These are phyloP conservation scores for Magnolia sinica DNA, from an alignment of 164 flowering plant genomes.

Conservation along the genomic window DNA sequence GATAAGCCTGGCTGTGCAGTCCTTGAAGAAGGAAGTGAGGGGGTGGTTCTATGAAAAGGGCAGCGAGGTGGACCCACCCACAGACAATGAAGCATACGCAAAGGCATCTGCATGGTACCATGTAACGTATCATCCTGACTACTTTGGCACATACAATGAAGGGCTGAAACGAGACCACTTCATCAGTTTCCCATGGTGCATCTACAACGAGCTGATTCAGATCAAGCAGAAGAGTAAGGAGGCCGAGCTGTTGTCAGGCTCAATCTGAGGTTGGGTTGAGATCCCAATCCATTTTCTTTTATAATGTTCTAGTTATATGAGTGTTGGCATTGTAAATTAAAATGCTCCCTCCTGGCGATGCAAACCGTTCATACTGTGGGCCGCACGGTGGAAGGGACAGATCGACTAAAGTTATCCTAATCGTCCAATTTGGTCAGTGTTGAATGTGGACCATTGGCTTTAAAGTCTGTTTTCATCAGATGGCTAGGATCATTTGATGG, in stretches of 20 bases:
- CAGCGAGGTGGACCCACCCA: constrained; percentile 12
- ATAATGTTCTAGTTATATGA: too few relatives aligned
- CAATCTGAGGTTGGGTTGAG: not conserved
- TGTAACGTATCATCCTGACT: constrained; percentile 68
- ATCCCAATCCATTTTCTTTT: not conserved
- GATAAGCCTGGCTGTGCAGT: constrained; percentile 48
- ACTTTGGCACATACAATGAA: constrained; percentile 60
- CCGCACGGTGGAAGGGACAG: too few relatives aligned
- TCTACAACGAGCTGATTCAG: constrained; percentile 57
- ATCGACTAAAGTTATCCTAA: too few relatives aligned
- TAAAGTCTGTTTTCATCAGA: too few relatives aligned
- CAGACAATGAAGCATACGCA: constrained; percentile 36
- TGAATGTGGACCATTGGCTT: too few relatives aligned
- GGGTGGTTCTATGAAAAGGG: constrained; percentile 47
- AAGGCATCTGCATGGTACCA: constrained; percentile 92
- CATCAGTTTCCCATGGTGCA: constrained; percentile 88
- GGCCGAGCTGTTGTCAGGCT: not conserved
- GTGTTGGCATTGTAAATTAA: too few relatives aligned
- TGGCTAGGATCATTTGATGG: too few relatives aligned
- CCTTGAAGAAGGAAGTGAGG: constrained; percentile 71
- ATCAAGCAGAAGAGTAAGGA: constrained; percentile 43
- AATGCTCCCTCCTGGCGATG: too few relatives aligned
- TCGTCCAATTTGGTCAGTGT: too few relatives aligned
- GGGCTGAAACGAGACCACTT: constrained; percentile 56
- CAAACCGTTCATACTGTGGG: too few relatives aligned